phyloP scores from a whole-genome alignment of 2,329 filamentous ascomycete species.

The Aquanectria penicillioides region DNA sequence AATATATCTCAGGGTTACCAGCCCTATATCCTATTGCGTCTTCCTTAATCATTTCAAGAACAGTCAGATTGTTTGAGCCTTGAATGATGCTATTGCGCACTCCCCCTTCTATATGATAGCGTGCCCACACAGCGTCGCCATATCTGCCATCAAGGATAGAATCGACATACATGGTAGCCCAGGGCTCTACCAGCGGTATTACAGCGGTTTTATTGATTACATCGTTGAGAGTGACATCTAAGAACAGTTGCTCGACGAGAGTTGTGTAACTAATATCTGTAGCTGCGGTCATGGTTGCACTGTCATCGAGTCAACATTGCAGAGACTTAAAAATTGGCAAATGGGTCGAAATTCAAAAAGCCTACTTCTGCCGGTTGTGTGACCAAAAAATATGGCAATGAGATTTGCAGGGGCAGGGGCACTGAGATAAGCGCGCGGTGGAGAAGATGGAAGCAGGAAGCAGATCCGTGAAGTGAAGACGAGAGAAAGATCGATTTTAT shows the following conservation, averaged over 20 bases:
- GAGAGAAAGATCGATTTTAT: too few species aligned
- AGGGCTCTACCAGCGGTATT: not conserved
- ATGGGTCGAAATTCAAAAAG: too few species aligned
- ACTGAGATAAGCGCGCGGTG: too few species aligned
- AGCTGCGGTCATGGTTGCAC: not conserved
- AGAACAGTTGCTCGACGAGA: conserved; percentile 9
- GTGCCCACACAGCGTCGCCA: conserved; percentile 12
- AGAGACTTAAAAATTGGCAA: too few species aligned
- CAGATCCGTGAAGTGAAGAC: too few species aligned
- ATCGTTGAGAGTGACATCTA: not conserved
- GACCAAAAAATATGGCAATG: too few species aligned
- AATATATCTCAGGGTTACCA: not conserved
- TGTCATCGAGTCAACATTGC: too few species aligned
- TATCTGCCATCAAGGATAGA: not conserved
- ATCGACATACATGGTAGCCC: conserved; percentile 10
- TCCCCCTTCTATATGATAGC: not conserved
- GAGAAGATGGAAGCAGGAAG: too few species aligned
- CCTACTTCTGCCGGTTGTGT: too few species aligned
- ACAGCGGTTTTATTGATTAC: not conserved
- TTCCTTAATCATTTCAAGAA: conserved; percentile 3
- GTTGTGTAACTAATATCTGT: not conserved
- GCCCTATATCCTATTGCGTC: not conserved
- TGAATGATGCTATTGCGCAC: not conserved
- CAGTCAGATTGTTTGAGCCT: not conserved
- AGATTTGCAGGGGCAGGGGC: too few species aligned